Evolutionary conservation across 768 basidiomycete genomes (phyloP), one percentile per base, ranked within the genome.

Genomic region (Arthromyces matolae): DNA sequence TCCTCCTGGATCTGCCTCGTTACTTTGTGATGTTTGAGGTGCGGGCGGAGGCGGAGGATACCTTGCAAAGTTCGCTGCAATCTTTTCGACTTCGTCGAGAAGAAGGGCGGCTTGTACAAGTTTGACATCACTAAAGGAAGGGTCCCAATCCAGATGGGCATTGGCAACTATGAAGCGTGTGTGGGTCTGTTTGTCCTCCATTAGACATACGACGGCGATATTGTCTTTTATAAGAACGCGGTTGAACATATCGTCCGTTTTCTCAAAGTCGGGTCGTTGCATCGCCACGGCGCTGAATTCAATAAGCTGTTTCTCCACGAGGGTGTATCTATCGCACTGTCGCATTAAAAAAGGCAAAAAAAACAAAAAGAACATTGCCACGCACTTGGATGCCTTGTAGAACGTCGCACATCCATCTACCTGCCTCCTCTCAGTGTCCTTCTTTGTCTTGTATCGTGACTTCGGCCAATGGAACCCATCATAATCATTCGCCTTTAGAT

Each of bases 191-290:
- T 80, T 81, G 67, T 88, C 86, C 71, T 99, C 96, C 61, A 98
- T 76, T 24, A 92, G 77, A 57, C 83, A 83, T 48, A 94, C 73
- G 54, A 93, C 82, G 37, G 93, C 93, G 54, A 98, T 89, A 61
- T 97, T 83, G 67, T 98, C 95, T 64, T 92, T 90, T 52, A 88
- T 87, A 57, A 97, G 79, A 45, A 98, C 93, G 25, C 96, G 92
- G 62, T 97, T 97, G 79, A 97, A 98, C 93, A 98, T 94, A 72
- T 97, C 95, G 60, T 98, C 93, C 14, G 93, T 95, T 71, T 93
- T 93, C 76, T 93, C 92, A 72, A 93, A 92, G 64, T 94, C 93
- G 41, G 86, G 81, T 22, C 93, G 83, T 58, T 92, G 89, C 80
- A 97, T 87, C 16, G 94, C 95, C 53, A 93, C 78, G 28, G 88